Base-by-base conservation (phyloP, 306 rosid species). In the Casuarina equisetifolia region DNA sequence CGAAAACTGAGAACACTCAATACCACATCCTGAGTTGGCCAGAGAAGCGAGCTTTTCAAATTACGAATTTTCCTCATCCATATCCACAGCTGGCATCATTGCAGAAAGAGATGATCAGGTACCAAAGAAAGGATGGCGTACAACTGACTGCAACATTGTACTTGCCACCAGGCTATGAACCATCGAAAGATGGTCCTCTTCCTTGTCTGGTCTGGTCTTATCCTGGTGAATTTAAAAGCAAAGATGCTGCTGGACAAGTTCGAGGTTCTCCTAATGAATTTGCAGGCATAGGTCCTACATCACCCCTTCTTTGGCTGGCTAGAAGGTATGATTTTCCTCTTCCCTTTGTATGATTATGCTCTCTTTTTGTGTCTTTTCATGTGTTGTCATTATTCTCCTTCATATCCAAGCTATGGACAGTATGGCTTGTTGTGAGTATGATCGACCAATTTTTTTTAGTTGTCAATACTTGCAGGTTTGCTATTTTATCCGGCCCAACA, bases 191-290 rank as follows among this genome's bases (percentile, higher is more conserved):
- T 75, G 99, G 99, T 51, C 91, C 97, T 81, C 89, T 95, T 85
- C 99, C 99, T 20, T 95, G 99, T 83, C 80, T 95, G 87, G 78
- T 95, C 75, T 95, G 99, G 99, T 95, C 99, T 75, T 95, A 95
- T 72, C 99, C 99, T 13, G 99, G 99, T 64, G 99, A 95, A 74
- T 95, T 95, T 82, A 95, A 95, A 83, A 95, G 99, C 86, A 95
- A 95, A 87, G 98, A 92, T 74, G 99, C 99, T 72, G 99, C 99
- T 61, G 93, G 99, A 76, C 99, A 95, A 82, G 99, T 95, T 78
- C 97, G 97, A 70, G 96, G 98, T 72, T 95, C 99, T 80, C 99
- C 99, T 4, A 95, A 95, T 91, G 98, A 92, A 86, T 95, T 95
- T 90, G 89, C 99, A 44, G 92, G 99, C 71, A 92, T 95, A 74